phyloP scores from a whole-genome alignment of 345 rosid species.

The Litchi chinensis region DNA sequence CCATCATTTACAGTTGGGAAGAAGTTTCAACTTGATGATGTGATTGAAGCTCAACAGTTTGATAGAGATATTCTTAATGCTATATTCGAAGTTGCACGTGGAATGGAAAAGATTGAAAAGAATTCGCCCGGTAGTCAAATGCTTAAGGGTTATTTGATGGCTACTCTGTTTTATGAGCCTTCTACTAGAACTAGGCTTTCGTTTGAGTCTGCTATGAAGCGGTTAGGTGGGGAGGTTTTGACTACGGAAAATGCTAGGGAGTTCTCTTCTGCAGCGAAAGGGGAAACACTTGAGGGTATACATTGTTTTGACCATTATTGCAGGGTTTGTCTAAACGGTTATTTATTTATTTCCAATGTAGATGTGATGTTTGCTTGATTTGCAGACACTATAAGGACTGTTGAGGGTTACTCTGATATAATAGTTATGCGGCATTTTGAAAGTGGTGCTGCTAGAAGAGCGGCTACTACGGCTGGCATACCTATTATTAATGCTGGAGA shows the following conservation, averaged over 20 bases:
- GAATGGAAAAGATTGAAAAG: constrained; percentile 84
- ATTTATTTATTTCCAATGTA: too few relatives aligned
- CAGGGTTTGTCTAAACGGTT: constrained; percentile 4
- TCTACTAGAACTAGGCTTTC: constrained; percentile 97
- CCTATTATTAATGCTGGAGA: constrained; percentile 97
- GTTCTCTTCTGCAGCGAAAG: constrained; percentile 95
- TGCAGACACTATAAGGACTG: constrained; percentile 89
- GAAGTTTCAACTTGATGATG: constrained; percentile 78
- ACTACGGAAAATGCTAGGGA: constrained; percentile 96
- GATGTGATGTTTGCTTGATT: constrained; percentile 23
- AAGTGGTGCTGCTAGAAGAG: constrained; percentile 93
- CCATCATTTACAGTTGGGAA: constrained; percentile 38
- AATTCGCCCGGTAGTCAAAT: constrained; percentile 72
- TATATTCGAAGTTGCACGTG: constrained; percentile 79
- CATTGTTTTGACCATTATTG: not conserved
- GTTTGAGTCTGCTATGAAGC: constrained; percentile 98
- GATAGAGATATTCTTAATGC: constrained; percentile 73
- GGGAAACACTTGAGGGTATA: constrained; percentile 96
- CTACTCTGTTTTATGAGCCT: constrained; percentile 95
- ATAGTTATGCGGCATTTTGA: constrained; percentile 97
- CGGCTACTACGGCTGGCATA: too few relatives aligned
- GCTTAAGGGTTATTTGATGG: constrained; percentile 89
- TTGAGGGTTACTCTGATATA: constrained; percentile 90
- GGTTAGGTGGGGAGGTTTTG: constrained; percentile 91
- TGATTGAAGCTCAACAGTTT: constrained; percentile 93